These are phyloP conservation scores for Trichoderma atroviride DNA, from an alignment of 2,329 filamentous ascomycete genomes.

Conservation along the genomic window DNA sequence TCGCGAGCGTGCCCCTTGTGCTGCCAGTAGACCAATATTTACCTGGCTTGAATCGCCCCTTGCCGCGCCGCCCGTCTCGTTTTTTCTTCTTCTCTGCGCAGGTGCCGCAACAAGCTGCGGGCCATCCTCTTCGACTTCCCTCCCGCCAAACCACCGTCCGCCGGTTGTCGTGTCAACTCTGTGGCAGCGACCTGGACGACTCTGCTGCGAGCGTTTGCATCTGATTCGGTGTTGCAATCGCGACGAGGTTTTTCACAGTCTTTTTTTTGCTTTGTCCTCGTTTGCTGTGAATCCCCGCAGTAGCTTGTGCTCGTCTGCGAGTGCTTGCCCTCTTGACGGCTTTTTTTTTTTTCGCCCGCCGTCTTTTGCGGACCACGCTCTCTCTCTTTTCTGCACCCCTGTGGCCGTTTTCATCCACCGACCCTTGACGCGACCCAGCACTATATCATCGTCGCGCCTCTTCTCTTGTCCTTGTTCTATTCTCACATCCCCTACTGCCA, in stretches of 20 bases:
- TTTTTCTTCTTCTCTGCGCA: constrained; percentile 21
- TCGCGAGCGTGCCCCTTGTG: neutral
- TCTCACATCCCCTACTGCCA: neutral
- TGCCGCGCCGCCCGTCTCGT: constrained; percentile 24
- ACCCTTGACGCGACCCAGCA: constrained; percentile 18
- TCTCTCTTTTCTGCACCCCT: constrained; percentile 2
- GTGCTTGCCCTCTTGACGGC: neutral
- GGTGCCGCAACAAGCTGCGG: constrained; percentile 24
- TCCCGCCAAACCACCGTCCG: constrained; percentile 18
- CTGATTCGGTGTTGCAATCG: constrained; percentile 21
- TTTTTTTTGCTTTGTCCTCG: neutral
- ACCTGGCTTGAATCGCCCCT: constrained; percentile 11
- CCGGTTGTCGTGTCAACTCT: constrained; percentile 27
- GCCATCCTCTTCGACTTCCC: constrained; percentile 17
- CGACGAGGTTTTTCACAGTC: neutral
- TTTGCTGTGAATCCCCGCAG: constrained; percentile 7
- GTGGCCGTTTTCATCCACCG: constrained; percentile 20
- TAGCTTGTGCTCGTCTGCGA: constrained; percentile 7
- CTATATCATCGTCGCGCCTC: constrained; percentile 18
- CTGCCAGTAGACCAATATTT: neutral
- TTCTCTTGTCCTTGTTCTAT: neutral
- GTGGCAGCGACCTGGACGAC: constrained; percentile 16
- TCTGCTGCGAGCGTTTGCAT: neutral
- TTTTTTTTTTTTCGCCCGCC: constrained; percentile 13
- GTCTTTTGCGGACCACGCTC: constrained; percentile 1